A percentile compares a stretch with the other conserved stretches of the same genome.
These are phyloP conservation scores for Fusarium sp. DNA, from an alignment of 2,329 filamentous ascomycete genomes.

Conservation along the genomic window DNA sequence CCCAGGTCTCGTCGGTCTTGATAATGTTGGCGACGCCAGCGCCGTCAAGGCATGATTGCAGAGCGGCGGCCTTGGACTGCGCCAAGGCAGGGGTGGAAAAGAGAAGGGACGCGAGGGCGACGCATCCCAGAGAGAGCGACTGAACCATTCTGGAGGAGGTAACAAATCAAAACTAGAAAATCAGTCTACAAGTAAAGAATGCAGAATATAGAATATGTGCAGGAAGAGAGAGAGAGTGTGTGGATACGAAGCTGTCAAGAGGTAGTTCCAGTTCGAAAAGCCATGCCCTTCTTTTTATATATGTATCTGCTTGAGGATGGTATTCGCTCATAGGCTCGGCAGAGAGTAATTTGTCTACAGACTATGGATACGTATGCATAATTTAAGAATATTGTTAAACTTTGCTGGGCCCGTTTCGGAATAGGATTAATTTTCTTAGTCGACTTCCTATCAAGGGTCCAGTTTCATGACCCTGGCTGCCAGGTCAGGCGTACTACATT, in stretches of 20 bases:
- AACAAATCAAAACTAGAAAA: neutral
- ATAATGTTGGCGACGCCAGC: conserved; percentile 36
- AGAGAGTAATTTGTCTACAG: neutral
- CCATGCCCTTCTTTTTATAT: neutral
- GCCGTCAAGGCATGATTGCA: conserved; percentile 25
- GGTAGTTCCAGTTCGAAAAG: too few relatives aligned
- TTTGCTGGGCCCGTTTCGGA: neutral
- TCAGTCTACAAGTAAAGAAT: neutral
- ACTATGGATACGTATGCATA: too few relatives aligned
- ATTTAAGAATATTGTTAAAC: neutral
- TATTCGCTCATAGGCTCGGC: neutral
- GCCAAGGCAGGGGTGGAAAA: conserved; percentile 2
- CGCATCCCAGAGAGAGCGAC: neutral
- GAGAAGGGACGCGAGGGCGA: conserved; percentile 10
- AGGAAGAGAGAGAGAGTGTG: neutral
- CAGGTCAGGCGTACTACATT: too few relatives aligned
- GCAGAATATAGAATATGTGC: neutral
- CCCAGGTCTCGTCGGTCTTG: conserved; percentile 33
- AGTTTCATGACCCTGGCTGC: neutral
- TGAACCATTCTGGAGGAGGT: neutral
- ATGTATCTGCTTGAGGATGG: neutral
- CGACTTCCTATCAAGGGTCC: neutral
- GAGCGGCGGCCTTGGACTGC: conserved; percentile 7
- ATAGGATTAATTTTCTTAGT: neutral
- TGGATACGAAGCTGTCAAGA: too few relatives aligned